Evolutionary conservation across 768 basidiomycete genomes (phyloP).

Genomic region (Leccinum subtestaceum): DNA sequence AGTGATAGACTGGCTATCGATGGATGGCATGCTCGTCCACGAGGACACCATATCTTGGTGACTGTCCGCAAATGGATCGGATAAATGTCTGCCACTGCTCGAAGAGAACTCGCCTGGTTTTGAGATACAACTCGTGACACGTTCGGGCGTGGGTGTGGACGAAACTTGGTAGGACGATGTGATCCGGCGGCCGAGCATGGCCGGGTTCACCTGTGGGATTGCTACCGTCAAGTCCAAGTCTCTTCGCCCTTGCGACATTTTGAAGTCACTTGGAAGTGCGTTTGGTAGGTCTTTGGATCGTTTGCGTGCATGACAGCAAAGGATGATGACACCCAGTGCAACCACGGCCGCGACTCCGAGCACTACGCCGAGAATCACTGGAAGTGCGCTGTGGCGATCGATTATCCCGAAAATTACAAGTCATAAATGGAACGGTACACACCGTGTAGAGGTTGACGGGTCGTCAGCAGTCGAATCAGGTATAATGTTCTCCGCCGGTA

Average conservation of each 20-base stretch:
- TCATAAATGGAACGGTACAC: not conserved
- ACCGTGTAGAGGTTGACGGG: constrained; percentile 9
- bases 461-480: constrained; percentile 2
- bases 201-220: not conserved
- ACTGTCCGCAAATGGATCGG: constrained; percentile 19
- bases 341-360: constrained; percentile 7
- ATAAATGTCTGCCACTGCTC: constrained; percentile 7
- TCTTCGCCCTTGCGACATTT: not conserved
- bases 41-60: constrained; percentile 8
- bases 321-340: constrained; percentile 7
- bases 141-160: not conserved
- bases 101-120: constrained; percentile 9
- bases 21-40: constrained; percentile 2
- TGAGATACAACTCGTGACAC: not conserved
- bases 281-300: not conserved
- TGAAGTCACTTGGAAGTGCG: not conserved
- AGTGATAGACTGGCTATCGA: not conserved
- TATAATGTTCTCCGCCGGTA: not conserved
- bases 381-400: constrained; percentile 5
- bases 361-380: constrained; percentile 11
- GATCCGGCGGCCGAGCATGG: not conserved
- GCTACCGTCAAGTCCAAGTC: constrained; percentile 1
- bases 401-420: not conserved
- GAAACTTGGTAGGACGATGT: not conserved
- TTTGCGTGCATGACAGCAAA: constrained; percentile 1